phyloP scores from a whole-genome alignment of 257 asterid genomes.

The Dorcoceras hygrometricum region DNA sequence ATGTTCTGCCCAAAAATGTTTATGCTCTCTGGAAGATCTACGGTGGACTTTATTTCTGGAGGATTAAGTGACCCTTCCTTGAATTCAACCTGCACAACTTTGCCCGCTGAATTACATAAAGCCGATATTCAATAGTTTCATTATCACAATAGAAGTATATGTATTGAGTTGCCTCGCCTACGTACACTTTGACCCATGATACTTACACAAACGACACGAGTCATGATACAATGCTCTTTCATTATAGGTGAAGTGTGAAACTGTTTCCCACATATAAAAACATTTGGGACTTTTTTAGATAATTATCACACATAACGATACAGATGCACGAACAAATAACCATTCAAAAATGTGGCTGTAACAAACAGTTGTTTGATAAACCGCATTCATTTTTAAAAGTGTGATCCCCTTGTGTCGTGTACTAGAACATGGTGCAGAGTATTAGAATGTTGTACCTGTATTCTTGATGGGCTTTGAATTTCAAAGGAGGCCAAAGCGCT shows the following conservation, averaged over 20 bases:
- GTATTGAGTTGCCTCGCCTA: background rate
- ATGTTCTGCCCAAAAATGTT: conserved; percentile 75
- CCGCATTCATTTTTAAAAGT: background rate
- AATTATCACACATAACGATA: background rate
- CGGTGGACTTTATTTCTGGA: conserved; percentile 80
- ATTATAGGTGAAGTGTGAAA: background rate
- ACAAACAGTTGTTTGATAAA: background rate
- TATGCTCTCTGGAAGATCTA: conserved; percentile 71
- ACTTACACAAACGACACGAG: background rate
- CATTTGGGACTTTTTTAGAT: background rate
- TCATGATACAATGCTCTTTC: too few relatives aligned
- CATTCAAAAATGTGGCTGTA: background rate
- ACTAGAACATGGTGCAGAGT: background rate
- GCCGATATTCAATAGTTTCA: background rate
- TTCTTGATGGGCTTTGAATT: conserved; percentile 80
- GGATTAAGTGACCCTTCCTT: conserved; percentile 80
- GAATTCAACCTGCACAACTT: conserved; percentile 60
- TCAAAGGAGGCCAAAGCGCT: conserved; percentile 86
- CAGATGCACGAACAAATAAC: background rate
- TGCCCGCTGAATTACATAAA: background rate
- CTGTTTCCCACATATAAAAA: background rate
- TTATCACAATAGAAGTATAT: background rate
- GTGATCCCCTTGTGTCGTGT: background rate
- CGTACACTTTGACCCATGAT: background rate
- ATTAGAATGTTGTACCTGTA: conserved; percentile 47